A percentile compares a stretch with the other conserved stretches of the same genome.
phyloP scores from a whole-genome alignment of 2,329 filamentous ascomycete species.

The Torrubiella hemipterigena region DNA sequence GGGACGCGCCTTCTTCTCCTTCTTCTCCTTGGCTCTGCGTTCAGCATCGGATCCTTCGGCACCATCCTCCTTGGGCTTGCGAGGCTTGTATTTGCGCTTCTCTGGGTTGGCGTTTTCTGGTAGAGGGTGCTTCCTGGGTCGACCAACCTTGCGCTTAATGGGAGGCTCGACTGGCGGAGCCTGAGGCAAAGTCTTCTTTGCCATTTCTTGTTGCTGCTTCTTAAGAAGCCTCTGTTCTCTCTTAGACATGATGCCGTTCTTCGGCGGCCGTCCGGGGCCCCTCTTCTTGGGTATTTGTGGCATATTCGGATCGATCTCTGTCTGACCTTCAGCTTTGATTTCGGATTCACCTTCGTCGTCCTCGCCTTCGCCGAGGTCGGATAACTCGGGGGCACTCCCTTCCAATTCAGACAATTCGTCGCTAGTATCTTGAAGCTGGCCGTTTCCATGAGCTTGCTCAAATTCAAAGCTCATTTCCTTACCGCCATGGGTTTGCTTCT shows the following conservation, averaged over 20 bases:
- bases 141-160: slow-evolving; percentile 52
- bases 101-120: slow-evolving; percentile 45
- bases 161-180: slow-evolving; percentile 35
- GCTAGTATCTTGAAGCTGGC: slow-evolving; percentile 43
- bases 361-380: slow-evolving; percentile 24
- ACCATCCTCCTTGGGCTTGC: slow-evolving; percentile 45
- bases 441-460: slow-evolving; percentile 47
- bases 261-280: slow-evolving; percentile 69
- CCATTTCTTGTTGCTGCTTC: slow-evolving; percentile 37
- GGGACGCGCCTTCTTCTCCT: slow-evolving; percentile 44
- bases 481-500: slow-evolving; percentile 41
- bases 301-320: slow-evolving; percentile 22
- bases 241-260: slow-evolving; percentile 76
- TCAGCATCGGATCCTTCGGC: slow-evolving; percentile 45
- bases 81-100: slow-evolving; percentile 55
- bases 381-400: slow-evolving; percentile 26
- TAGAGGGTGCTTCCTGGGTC: slow-evolving; percentile 50
- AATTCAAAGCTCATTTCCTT: slow-evolving; percentile 68
- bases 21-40: slow-evolving; percentile 42
- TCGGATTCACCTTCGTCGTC: slow-evolving; percentile 20
- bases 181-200: slow-evolving; percentile 38
- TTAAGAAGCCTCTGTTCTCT: slow-evolving; percentile 54
- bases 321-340: slow-evolving; percentile 16
- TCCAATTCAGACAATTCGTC: slow-evolving; percentile 36
- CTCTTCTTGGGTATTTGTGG: slow-evolving; percentile 50